phyloP scores from a whole-genome alignment of 371 early-diverging fungal genomes.

The Basidiobolus meristosporus region DNA sequence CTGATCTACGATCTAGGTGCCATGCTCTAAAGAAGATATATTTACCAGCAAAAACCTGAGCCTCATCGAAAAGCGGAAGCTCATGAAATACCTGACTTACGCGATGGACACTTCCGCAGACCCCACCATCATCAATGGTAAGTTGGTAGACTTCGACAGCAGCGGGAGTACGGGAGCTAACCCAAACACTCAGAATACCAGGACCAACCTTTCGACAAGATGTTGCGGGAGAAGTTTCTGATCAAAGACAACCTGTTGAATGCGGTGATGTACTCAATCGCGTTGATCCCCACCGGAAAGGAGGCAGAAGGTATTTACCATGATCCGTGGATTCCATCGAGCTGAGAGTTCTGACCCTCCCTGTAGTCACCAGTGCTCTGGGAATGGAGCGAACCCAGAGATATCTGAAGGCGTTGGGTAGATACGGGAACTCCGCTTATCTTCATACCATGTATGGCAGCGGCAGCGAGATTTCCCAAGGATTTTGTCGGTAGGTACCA shows the following conservation, averaged over 20 bases:
- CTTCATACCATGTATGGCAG: constrained; percentile 76
- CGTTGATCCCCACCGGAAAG: too few relatives aligned
- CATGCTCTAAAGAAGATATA: constrained; percentile 81
- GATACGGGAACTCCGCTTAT: constrained; percentile 70
- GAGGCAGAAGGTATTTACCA: too few relatives aligned
- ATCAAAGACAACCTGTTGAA: too few relatives aligned
- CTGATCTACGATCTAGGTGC: constrained; percentile 26
- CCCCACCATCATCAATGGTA: too few relatives aligned
- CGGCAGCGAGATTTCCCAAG: constrained; percentile 77
- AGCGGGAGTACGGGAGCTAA: too few relatives aligned
- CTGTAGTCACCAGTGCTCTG: constrained; percentile 20
- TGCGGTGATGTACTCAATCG: too few relatives aligned
- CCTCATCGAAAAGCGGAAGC: constrained; percentile 64
- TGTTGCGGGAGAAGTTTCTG: too few relatives aligned
- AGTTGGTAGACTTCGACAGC: too few relatives aligned
- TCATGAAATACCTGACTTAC: constrained; percentile 75
- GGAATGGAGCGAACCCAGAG: constrained; percentile 41
- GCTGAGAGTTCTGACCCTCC: background rate
- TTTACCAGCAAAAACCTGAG: constrained; percentile 56
- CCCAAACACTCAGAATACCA: too few relatives aligned
- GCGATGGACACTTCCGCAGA: too few relatives aligned
- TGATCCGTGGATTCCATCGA: too few relatives aligned
- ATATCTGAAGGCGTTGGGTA: constrained; percentile 68
- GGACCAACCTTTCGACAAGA: too few relatives aligned
- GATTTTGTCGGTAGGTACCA: constrained; percentile 57